These are phyloP conservation scores for Geranium rotundifolium DNA, from an alignment of 345 rosid species.

Conservation along the genomic window DNA sequence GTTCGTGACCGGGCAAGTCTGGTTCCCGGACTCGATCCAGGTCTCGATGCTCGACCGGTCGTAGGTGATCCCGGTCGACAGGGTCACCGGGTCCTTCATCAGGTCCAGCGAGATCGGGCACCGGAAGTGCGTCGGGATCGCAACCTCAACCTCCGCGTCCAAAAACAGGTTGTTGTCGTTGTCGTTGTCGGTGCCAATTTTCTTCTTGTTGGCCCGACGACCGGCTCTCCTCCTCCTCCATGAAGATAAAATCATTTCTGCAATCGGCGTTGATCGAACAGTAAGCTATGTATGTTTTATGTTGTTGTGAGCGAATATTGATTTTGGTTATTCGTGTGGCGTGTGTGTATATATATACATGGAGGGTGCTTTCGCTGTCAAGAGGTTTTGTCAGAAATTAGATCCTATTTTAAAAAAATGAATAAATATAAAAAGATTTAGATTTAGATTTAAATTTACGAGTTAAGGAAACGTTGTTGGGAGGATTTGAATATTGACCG, in stretches of 20 bases:
- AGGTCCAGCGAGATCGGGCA: constrained; percentile 35
- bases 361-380: too few species aligned
- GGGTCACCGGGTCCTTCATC: constrained; percentile 30
- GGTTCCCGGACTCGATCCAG: constrained; percentile 27
- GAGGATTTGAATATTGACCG: constrained; percentile 5
- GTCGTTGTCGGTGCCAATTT: too few species aligned
- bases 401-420: not conserved
- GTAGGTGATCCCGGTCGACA: constrained; percentile 34
- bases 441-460: too few species aligned
- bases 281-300: not conserved
- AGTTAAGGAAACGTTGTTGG: not conserved
- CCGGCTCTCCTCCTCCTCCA: constrained; percentile 6
- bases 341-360: not conserved
- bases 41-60: constrained; percentile 28
- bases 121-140: constrained; percentile 21
- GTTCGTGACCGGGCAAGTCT: constrained; percentile 24
- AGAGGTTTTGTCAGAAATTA: not conserved
- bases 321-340: not conserved
- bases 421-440: not conserved
- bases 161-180: not conserved
- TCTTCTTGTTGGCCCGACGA: not conserved
- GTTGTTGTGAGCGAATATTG: not conserved
- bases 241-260: constrained; percentile 5
- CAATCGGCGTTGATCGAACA: too few species aligned
- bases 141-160: constrained; percentile 17